These are phyloP conservation scores for Pseudodiploospora longispora DNA, from an alignment of 2,329 filamentous ascomycete species.

Conservation along the genomic window DNA sequence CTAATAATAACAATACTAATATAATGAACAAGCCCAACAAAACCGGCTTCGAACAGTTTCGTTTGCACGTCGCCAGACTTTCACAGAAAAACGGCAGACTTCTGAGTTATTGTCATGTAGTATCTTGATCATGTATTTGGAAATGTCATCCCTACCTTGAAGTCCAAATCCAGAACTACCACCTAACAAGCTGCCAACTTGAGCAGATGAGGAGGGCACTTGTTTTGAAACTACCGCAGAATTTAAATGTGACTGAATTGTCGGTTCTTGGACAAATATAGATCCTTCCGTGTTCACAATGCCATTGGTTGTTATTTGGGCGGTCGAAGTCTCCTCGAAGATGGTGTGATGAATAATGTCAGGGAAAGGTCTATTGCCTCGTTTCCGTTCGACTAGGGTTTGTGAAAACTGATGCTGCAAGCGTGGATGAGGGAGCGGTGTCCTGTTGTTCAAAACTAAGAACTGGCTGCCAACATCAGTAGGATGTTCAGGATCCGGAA, in stretches of 20 bases:
- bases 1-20: too few relatives aligned
- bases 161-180: not conserved
- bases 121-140: too few relatives aligned
- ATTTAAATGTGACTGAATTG: not conserved
- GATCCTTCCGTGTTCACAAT: constrained; percentile 15
- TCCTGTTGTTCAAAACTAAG: constrained; percentile 36
- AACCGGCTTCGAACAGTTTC: too few relatives aligned
- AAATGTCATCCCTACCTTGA: not conserved
- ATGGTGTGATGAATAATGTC: constrained; percentile 49
- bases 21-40: too few relatives aligned
- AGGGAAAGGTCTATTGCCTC: constrained; percentile 41
- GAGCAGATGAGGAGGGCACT: not conserved
- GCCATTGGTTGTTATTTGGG: constrained; percentile 10
- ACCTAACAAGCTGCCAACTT: not conserved
- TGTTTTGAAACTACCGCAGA: not conserved
- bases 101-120: too few relatives aligned
- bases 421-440: constrained; percentile 38
- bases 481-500: constrained; percentile 25
- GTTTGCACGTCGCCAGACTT: too few relatives aligned
- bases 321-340: constrained; percentile 28
- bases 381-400: constrained; percentile 52
- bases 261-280: constrained; percentile 19
- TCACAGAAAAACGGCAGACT: too few relatives aligned
- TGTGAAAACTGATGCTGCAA: constrained; percentile 49
- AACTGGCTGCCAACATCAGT: constrained; percentile 29